Percentiles rank a stretch among this genome's conserved stretches.
These are phyloP conservation scores for Lachancea fermentati DNA, from an alignment of 805 yeast genomes.

Conservation along the genomic window DNA sequence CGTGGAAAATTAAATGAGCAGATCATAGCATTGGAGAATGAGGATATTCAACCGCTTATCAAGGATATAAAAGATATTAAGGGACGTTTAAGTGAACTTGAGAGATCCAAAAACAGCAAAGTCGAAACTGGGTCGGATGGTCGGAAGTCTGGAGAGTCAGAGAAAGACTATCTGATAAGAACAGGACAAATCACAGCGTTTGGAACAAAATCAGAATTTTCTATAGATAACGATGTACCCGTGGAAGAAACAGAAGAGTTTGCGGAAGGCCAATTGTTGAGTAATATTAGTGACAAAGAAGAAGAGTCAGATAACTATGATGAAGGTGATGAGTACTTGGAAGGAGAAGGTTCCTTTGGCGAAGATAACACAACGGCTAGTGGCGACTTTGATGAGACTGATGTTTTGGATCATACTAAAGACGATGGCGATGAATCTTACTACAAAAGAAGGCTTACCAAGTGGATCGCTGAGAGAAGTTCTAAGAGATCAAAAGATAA, in stretches of 20 bases:
- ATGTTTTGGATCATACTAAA: conserved; percentile 9
- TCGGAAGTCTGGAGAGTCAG: conserved; percentile 64
- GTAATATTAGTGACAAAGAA: conserved; percentile 11
- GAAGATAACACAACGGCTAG: conserved; percentile 23
- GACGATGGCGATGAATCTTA: conserved; percentile 80
- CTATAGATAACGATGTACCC: conserved; percentile 12
- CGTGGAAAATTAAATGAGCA: conserved; percentile 51
- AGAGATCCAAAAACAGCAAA: conserved; percentile 10
- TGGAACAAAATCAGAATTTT: conserved; percentile 62
- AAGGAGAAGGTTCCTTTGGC: conserved; percentile 11
- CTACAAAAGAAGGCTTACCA: conserved; percentile 53
- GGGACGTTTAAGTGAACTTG: conserved; percentile 37
- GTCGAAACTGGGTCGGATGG: conserved; percentile 26
- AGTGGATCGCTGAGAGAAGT: conserved; percentile 56
- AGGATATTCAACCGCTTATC: conserved; percentile 48
- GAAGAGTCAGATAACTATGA: conserved; percentile 17
- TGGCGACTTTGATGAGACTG: conserved; percentile 11
- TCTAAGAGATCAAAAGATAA: conserved; percentile 29
- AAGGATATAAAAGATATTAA: conserved; percentile 61
- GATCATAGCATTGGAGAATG: conserved; percentile 42
- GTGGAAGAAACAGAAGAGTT: conserved; percentile 5
- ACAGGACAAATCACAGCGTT: conserved; percentile 94
- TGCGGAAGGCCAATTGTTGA: conserved; percentile 7
- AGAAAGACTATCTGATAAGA: conserved; percentile 73
- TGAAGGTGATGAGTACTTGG: conserved; percentile 24